Evolutionary conservation across 768 basidiomycete species (phyloP), one percentile per base, ranked within the genome.

Genomic region (Sarcodon aspratus): DNA sequence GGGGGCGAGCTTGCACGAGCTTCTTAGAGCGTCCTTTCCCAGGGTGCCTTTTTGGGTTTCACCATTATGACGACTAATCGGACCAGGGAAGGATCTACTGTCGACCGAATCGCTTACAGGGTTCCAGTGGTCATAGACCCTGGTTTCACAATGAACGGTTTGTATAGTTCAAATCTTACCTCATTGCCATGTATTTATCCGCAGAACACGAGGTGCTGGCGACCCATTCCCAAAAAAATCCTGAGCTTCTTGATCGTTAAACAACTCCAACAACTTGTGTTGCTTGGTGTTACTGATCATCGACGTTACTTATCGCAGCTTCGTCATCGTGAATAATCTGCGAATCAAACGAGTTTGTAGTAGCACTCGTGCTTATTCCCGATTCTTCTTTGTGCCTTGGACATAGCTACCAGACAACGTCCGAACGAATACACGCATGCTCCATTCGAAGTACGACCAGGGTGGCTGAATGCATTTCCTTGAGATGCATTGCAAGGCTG

Each of bases 401-500:
- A 36, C 70, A 61, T 1, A 78, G 44, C 1, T 44, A 37, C 27
- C 48, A 52, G 13, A 72, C 48, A 3, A 58, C 56, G 1, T 56
- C 42, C 7, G 54, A 51, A 7, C 65, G 57, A 10, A 74, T 52
- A 50, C 66, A 70, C 1, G 58, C 63, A 1, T 54, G 51, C 10
- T 55, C 55, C 34, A 72, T 59, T 36, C 66, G 56, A 32, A 74
- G 55, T 10, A 61, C 49, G 13, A 61, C 60, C 7, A 76, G 52
- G 0, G 61, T 65, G 3, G n/a, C 33, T 1, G 55, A 36, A 48
- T 72, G 70, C 34, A 60, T 63, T 45, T 46, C 45, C 10, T 59
- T 52, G n/a, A 75, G 50, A 52, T 73, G 70, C 15, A 66, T 63
- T 3, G 69, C 47, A 2, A 76, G 60, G 11, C 63, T 60, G 42